Conservation (phyloP, 2,329 filamentous ascomycete species). For the Colletotrichum sansevieriae region DNA sequence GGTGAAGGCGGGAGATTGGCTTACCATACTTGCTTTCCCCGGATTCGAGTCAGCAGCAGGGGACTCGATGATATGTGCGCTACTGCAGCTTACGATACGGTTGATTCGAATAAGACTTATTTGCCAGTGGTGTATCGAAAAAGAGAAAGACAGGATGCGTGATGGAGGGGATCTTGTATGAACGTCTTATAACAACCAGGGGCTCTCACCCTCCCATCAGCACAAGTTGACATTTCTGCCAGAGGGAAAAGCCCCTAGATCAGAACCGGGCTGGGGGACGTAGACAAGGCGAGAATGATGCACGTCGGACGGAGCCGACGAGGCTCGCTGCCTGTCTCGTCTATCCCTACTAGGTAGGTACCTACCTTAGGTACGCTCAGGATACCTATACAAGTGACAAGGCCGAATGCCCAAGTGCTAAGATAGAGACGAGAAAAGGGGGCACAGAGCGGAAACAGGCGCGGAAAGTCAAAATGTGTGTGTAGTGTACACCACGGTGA, state of each 20-base stretch:
- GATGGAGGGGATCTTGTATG: slow-evolving; percentile 18
- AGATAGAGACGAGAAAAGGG: no score
- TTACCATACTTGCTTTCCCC: slow-evolving; percentile 36
- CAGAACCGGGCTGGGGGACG: slow-evolving; percentile 1
- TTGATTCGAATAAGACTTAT: neutral
- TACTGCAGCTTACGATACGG: slow-evolving; percentile 29
- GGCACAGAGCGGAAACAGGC: neutral
- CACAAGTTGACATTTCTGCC: neutral
- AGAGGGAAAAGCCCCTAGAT: neutral
- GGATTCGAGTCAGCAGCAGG: slow-evolving; percentile 32
- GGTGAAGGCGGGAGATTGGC: neutral
- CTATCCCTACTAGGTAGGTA: neutral
- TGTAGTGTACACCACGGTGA: neutral
- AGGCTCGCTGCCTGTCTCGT: slow-evolving; percentile 12
- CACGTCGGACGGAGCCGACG: slow-evolving; percentile 4
- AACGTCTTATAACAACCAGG: slow-evolving; percentile 27
- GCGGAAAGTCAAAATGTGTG: neutral
- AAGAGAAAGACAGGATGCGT: neutral
- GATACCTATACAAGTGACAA: no score
- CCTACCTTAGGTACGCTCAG: no score
- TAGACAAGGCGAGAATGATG: slow-evolving; percentile 28
- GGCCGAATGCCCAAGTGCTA: no score
- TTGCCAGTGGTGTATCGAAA: neutral
- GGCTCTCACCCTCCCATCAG: slow-evolving; percentile 11
- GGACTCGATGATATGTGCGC: slow-evolving; percentile 8